phyloP scores from a whole-genome alignment of 2,329 filamentous ascomycete genomes.

The Microsporum ferrugineum region DNA sequence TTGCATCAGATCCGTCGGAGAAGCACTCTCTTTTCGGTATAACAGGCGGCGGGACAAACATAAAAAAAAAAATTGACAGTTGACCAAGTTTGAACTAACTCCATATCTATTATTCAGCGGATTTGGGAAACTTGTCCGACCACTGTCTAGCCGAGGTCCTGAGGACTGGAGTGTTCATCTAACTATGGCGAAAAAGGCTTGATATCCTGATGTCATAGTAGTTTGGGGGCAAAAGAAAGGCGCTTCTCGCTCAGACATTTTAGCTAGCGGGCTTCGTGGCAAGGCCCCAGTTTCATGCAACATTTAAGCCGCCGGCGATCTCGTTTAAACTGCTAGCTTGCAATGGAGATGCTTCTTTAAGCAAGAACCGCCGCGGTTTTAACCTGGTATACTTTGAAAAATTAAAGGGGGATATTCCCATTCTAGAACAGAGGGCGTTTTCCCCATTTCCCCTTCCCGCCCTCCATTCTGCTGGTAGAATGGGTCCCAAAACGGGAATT shows the following conservation, averaged over 20 bases:
- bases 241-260: neutral
- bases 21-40: constrained; percentile 3
- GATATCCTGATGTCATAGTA: neutral
- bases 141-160: neutral
- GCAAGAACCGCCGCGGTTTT: neutral
- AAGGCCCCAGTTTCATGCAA: neutral
- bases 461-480: neutral
- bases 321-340: neutral
- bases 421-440: neutral
- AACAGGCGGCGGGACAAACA: constrained; percentile 1
- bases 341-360: neutral
- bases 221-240: neutral
- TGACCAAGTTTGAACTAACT: neutral
- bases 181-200: neutral
- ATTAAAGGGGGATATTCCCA: neutral
- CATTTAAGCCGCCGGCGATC: constrained; percentile 5
- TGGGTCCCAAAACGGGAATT: neutral
- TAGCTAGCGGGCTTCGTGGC: neutral
- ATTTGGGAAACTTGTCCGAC: neutral
- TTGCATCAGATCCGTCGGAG: constrained; percentile 5
- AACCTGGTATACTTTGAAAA: neutral
- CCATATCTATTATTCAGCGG: neutral
- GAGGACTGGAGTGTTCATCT: neutral
- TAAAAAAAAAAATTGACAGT: neutral
- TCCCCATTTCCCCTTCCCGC: neutral